Base-by-base conservation (phyloP, 2,329 filamentous ascomycete genomes). In the Sodiomyces alkalinus region DNA sequence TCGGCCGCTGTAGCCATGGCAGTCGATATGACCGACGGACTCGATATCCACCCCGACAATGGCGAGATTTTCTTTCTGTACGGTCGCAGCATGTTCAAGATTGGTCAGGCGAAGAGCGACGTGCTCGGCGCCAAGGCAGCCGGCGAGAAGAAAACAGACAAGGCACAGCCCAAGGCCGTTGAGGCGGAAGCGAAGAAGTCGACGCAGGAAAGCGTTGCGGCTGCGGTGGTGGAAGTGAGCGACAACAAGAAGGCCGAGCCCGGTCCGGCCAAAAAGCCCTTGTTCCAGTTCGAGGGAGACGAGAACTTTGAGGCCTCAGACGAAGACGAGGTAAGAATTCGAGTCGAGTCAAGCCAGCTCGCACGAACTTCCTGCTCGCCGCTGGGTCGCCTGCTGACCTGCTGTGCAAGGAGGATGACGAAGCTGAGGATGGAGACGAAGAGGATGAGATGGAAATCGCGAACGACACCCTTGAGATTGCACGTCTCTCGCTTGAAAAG, bases 41-140 rank as follows among this genome's bases (percentile, higher is more conserved):
- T 18, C 5, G 90, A 96, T 55, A 80, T 92, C 66, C 74, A 74
- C 11, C 74, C 81, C 4, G 76, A 83, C 33, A 98, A 98, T 44
- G 87, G 86, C 28, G 87, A 96, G 49, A 71, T 98, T 26, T 71
- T 96, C 13, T 98, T 92, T 53, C 71, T 85, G 38, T 98, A 98
- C 54, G 90, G 90, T 10, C 81, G 87, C 48, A 83, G 83, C 32
- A 61, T 98, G 13, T 96, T 92, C 64, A 86, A 86, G 51, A 80
- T 96, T 34, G 90, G 86, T 17, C 80, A 96, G 50, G 77, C 74
- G 51, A 93, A 92, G 54, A 94, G 85, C 48, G 86, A 96, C 47
- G 86, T 98, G 15, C 64, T 98, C 19, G 90, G 90, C 32, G 81
- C 80, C 19, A 80, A 79, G 45, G 79, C 86, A 13, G 51, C 69